phyloP scores from a whole-genome alignment of 2,329 filamentous ascomycete genomes.

The Aspergillus fructus region DNA sequence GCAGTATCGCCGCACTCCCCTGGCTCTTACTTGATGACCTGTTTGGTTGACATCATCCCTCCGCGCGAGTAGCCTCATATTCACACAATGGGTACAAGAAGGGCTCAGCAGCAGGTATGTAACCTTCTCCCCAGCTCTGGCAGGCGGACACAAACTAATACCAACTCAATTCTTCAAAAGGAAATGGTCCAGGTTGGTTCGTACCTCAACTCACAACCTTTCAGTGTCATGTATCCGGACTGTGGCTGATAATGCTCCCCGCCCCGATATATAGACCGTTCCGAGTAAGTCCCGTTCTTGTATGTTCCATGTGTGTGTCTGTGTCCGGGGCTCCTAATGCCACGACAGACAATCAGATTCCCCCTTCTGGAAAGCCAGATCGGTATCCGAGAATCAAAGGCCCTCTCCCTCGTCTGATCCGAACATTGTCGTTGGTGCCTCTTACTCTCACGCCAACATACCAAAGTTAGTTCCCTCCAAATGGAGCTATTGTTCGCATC shows the following conservation, averaged over 20 bases:
- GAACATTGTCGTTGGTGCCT: slow-evolving; percentile 81
- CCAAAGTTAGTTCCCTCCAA: slow-evolving; percentile 62
- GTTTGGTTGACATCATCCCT: slow-evolving; percentile 14
- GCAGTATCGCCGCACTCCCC: slow-evolving; percentile 6
- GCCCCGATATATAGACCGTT: slow-evolving; percentile 33
- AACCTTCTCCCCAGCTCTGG: not conserved
- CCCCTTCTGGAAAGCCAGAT: slow-evolving; percentile 77
- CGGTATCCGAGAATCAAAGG: slow-evolving; percentile 55
- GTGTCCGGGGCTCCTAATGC: not conserved
- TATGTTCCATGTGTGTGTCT: not conserved
- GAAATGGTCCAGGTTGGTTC: slow-evolving; percentile 99
- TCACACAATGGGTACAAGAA: slow-evolving; percentile 44
- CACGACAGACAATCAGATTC: slow-evolving; percentile 67
- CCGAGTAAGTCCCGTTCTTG: slow-evolving; percentile 34
- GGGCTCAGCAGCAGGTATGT: slow-evolving; percentile 69
- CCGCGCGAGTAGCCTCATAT: slow-evolving; percentile 10
- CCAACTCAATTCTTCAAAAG: slow-evolving; percentile 45
- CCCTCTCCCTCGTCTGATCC: slow-evolving; percentile 60
- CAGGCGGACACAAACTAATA: not conserved
- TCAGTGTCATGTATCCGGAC: slow-evolving; percentile 9
- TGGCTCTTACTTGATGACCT: slow-evolving; percentile 13
- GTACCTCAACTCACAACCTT: slow-evolving; percentile 42
- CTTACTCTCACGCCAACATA: slow-evolving; percentile 95
- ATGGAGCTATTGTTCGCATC: slow-evolving; percentile 1
- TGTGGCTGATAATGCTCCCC: slow-evolving; percentile 24